A percentile compares a stretch with the other conserved stretches of the same genome.
phyloP scores from a whole-genome alignment of 768 basidiomycete genomes.

The Termitomyces sp. region DNA sequence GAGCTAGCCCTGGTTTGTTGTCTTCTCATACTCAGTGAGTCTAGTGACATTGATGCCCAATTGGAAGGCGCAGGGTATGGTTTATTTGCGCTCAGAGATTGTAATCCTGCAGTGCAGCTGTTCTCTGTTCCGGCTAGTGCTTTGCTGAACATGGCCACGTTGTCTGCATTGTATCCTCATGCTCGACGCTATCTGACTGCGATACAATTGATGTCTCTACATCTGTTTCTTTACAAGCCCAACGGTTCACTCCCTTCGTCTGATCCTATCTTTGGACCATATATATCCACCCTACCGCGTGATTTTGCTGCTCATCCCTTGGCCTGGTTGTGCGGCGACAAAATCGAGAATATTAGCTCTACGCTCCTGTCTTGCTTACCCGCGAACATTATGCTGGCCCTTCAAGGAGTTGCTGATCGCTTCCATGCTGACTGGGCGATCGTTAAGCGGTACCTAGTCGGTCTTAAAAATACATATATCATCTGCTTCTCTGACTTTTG shows the following conservation, averaged over 20 bases:
- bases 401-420: slow-evolving; percentile 37
- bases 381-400: slow-evolving; percentile 30
- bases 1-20: slow-evolving; percentile 43
- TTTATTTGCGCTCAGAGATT: slow-evolving; percentile 42
- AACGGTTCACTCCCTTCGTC: slow-evolving; percentile 29
- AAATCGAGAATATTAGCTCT: slow-evolving; percentile 11
- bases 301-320: slow-evolving; percentile 78
- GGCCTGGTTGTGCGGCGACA: slow-evolving; percentile 52
- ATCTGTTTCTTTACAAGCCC: slow-evolving; percentile 68
- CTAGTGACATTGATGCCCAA: background rate
- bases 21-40: background rate
- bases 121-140: slow-evolving; percentile 67
- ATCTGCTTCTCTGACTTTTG: slow-evolving; percentile 1
- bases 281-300: slow-evolving; percentile 70
- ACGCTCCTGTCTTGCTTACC: slow-evolving; percentile 43
- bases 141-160: slow-evolving; percentile 68
- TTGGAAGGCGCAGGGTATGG: slow-evolving; percentile 61
- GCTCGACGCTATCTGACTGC: slow-evolving; percentile 41
- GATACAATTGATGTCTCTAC: slow-evolving; percentile 73
- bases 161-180: slow-evolving; percentile 51
- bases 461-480: background rate
- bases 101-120: slow-evolving; percentile 48
- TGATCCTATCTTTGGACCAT: slow-evolving; percentile 65
- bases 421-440: slow-evolving; percentile 58
- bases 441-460: slow-evolving; percentile 47